phyloP scores from a whole-genome alignment of 805 yeast genomes.

The Cyberlindnera americana region DNA sequence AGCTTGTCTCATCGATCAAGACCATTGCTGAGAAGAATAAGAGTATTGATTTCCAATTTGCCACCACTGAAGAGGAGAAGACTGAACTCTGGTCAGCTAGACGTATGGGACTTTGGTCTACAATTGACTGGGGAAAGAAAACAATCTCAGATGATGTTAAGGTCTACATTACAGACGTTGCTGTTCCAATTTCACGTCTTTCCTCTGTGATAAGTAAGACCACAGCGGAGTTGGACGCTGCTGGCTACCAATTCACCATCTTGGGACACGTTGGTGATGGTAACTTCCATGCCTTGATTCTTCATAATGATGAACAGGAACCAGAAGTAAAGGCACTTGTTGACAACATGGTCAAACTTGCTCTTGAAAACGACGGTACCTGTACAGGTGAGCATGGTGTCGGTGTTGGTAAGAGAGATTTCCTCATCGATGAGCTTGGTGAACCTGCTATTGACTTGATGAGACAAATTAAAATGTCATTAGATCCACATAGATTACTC shows the following conservation, averaged over 20 bases:
- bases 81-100: slow-evolving; percentile 74
- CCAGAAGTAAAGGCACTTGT: slow-evolving; percentile 47
- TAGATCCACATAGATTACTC: slow-evolving; percentile 69
- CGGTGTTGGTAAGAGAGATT: slow-evolving; percentile 72
- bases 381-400: slow-evolving; percentile 88
- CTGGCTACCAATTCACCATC: slow-evolving; percentile 53
- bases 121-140: slow-evolving; percentile 60
- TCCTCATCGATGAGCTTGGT: slow-evolving; percentile 61
- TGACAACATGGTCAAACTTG: slow-evolving; percentile 59
- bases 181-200: slow-evolving; percentile 71
- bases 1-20: slow-evolving; percentile 43
- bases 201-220: slow-evolving; percentile 62
- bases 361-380: slow-evolving; percentile 72
- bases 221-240: slow-evolving; percentile 50
- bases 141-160: slow-evolving; percentile 43
- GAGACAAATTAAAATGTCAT: slow-evolving; percentile 67
- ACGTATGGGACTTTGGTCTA: slow-evolving; percentile 64
- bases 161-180: slow-evolving; percentile 77
- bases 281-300: slow-evolving; percentile 66
- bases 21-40: slow-evolving; percentile 50
- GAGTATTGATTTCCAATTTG: slow-evolving; percentile 59
- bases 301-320: slow-evolving; percentile 51
- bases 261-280: slow-evolving; percentile 88
- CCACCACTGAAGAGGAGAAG: slow-evolving; percentile 58
- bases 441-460: slow-evolving; percentile 62